These are phyloP conservation scores for Pichia phayaonensis DNA, from an alignment of 805 yeast genomes.

Conservation along the genomic window DNA sequence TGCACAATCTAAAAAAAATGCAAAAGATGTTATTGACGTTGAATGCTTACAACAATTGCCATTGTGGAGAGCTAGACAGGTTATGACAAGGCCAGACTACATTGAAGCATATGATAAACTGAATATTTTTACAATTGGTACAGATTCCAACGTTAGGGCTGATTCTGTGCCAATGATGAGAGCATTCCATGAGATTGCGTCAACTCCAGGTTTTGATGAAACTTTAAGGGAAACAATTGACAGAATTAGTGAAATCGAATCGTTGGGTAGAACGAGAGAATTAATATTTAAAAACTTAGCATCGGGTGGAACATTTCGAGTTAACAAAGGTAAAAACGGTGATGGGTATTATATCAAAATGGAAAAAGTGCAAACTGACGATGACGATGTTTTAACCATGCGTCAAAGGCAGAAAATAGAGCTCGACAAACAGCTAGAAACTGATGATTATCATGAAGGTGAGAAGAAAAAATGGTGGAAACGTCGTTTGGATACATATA, in stretches of 20 bases:
- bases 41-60: slow-evolving; percentile 60
- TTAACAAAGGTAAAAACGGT: slow-evolving; percentile 1
- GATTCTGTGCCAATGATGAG: slow-evolving; percentile 88
- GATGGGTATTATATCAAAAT: slow-evolving; percentile 2
- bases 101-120: slow-evolving; percentile 68
- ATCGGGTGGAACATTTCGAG: slow-evolving; percentile 39
- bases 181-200: slow-evolving; percentile 72
- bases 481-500: slow-evolving; percentile 32
- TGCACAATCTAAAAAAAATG: slow-evolving; percentile 18
- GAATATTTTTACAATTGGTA: slow-evolving; percentile 74
- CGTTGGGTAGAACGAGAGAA: slow-evolving; percentile 72
- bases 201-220: slow-evolving; percentile 63
- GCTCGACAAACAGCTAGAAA: neutral
- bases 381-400: slow-evolving; percentile 12
- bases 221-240: slow-evolving; percentile 56
- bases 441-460: slow-evolving; percentile 25
- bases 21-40: slow-evolving; percentile 5
- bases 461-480: slow-evolving; percentile 42
- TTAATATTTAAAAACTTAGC: slow-evolving; percentile 62
- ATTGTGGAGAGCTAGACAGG: slow-evolving; percentile 74
- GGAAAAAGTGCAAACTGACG: slow-evolving; percentile 8
- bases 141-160: slow-evolving; percentile 64
- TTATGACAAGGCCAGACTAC: slow-evolving; percentile 80
- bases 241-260: slow-evolving; percentile 68
- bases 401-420: neutral